phyloP scores from a whole-genome alignment of 192 early-diverging fungal species.

The Umbelopsis sp. region DNA sequence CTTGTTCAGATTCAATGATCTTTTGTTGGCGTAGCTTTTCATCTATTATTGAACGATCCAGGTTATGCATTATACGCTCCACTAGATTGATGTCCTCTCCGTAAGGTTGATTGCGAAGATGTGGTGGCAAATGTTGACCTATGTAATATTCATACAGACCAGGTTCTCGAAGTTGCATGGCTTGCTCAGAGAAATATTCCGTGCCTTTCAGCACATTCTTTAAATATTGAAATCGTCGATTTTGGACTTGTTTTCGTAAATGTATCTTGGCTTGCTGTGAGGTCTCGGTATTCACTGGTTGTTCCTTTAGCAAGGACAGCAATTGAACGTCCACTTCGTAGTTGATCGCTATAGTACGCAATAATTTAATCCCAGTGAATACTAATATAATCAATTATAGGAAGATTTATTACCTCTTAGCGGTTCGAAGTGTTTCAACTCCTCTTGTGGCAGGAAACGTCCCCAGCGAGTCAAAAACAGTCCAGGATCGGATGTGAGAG shows the following conservation, averaged over 20 bases:
- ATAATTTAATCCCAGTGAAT: neutral
- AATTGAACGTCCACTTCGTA: constrained; percentile 45
- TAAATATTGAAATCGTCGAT: constrained; percentile 42
- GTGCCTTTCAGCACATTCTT: constrained; percentile 27
- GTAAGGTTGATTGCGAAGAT: constrained; percentile 30
- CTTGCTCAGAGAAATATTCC: constrained; percentile 42
- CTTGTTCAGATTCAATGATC: constrained; percentile 34
- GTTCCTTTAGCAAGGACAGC: constrained; percentile 19
- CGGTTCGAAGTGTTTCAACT: constrained; percentile 28
- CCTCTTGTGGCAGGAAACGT: constrained; percentile 25
- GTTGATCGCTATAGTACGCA: constrained; percentile 12
- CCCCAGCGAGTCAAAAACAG: constrained; percentile 48
- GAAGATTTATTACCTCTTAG: constrained; percentile 19
- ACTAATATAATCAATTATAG: neutral
- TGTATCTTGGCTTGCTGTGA: constrained; percentile 2
- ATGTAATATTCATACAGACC: constrained; percentile 44
- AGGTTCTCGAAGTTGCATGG: constrained; percentile 44
- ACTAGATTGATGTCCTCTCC: constrained; percentile 35
- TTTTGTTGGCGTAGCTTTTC: constrained; percentile 25
- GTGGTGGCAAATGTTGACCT: constrained; percentile 38
- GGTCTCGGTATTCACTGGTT: neutral
- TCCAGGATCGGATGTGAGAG: constrained; percentile 34
- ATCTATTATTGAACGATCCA: constrained; percentile 33
- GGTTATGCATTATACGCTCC: constrained; percentile 35
- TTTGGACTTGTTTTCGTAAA: constrained; percentile 27